Evolutionary conservation across 164 flowering plant genomes (phyloP), one percentile per base, ranked within the genome.

Genomic region (Malania oleifera): DNA sequence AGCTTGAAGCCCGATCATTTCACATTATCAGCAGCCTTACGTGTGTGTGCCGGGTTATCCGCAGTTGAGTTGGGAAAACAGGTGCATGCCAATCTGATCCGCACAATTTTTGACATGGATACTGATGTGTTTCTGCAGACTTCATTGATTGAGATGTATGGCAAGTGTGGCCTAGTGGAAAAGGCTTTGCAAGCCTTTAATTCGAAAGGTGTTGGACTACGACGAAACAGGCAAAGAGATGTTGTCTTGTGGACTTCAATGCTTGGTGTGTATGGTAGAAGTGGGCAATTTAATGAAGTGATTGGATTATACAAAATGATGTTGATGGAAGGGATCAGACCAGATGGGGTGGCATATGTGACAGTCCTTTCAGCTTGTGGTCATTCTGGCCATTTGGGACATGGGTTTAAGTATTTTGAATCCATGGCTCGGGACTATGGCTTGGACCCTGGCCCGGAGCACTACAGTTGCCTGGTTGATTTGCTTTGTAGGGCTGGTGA

Each of bases 61-160:
- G 78, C 76, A 1, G 17, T 80, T 60, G 80, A 74, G 49, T 56
- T 79, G 61, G 92, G 88, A 19, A 74, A 62, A 71, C 88, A 81
- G 61, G 75, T 77, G 15, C 90, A 86, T 71, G 80, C 58, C 1
- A 43, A 26, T 65, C 29, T 58, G 24, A 41, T 84, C 8, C 74
- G 85, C 3, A 65, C 37, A 29, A 46, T 54, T 28, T 34, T 19
- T 50, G 63, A 64, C 54, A 1, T 70, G 44, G 68, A 57, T 29
- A 50, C 28, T 17, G 97, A 84, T 71, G 74, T 78, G 28, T 81
- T 73, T 50, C 47, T 86, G 52, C 76, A 70, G 65, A 84, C 85
- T 59, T 77, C 83, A 23, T 68, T 90, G 77, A 74, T 87, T 62
- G 95, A 87, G 56, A 84, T 87, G 92, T 87, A 87, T 74, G 92